These are phyloP conservation scores for Rhodomyrtus psidioides DNA, from an alignment of 441 rosid species.

Conservation along the genomic window DNA sequence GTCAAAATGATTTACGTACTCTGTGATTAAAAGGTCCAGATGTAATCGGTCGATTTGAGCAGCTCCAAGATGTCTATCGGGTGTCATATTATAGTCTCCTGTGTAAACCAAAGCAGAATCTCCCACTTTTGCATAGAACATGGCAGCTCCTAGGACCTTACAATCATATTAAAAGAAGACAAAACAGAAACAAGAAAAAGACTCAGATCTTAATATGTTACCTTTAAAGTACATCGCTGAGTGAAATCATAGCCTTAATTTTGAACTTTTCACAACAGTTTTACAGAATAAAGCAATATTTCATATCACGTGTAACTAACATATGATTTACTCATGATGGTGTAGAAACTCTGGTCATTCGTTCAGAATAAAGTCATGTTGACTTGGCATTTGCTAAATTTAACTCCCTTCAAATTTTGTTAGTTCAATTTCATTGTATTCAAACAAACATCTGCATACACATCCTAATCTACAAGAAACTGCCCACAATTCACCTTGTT, in stretches of 20 bases:
- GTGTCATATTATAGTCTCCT: conserved; percentile 97
- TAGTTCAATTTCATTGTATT: neutral
- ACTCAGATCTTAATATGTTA: neutral
- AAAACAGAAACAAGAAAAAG: neutral
- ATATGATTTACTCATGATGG: neutral
- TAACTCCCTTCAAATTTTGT: neutral
- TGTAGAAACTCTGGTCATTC: neutral
- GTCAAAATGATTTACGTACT: conserved; percentile 34
- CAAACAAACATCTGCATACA: neutral
- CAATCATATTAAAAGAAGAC: conserved; percentile 2
- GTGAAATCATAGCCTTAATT: neutral
- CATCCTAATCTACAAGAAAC: neutral
- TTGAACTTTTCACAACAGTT: neutral
- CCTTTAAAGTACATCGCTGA: neutral
- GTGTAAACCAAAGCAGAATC: conserved; percentile 87
- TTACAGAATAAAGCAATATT: neutral
- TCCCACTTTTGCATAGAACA: conserved; percentile 95
- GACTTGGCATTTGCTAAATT: neutral
- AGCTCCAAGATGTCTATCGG: conserved; percentile 98
- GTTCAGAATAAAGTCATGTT: neutral
- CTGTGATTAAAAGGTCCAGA: conserved; percentile 89
- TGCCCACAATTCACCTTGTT: neutral
- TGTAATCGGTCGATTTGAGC: conserved; percentile 81
- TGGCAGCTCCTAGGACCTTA: conserved; percentile 98
- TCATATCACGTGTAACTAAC: neutral